phyloP scores from a whole-genome alignment of 2,329 filamentous ascomycete genomes.

The Nemania sp. region DNA sequence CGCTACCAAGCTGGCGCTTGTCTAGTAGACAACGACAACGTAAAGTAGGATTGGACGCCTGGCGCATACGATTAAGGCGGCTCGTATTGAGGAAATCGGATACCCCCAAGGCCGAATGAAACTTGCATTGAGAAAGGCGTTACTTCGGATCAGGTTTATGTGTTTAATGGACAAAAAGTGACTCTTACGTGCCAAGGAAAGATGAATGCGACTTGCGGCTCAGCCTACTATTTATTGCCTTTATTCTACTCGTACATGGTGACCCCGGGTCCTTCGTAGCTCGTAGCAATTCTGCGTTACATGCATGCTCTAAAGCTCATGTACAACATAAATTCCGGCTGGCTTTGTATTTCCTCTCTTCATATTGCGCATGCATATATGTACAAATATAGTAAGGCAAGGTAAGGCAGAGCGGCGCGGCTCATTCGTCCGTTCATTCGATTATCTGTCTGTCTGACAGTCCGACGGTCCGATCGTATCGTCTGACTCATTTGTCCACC shows the following conservation, averaged over 20 bases:
- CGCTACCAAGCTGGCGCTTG: slow-evolving; percentile 97
- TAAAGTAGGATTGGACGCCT: slow-evolving; percentile 24
- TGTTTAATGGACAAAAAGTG: slow-evolving; percentile 41
- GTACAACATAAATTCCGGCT: background rate
- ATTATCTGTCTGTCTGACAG: no score
- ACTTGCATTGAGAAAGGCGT: slow-evolving; percentile 43
- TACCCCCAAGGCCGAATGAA: slow-evolving; percentile 34
- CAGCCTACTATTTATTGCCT: slow-evolving; percentile 10
- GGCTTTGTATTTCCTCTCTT: background rate
- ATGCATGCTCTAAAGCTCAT: background rate
- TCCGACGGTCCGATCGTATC: no score
- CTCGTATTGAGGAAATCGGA: slow-evolving; percentile 30
- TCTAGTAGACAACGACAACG: slow-evolving; percentile 73
- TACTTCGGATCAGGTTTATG: slow-evolving; percentile 40
- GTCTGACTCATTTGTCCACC: no score
- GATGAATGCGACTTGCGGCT: slow-evolving; percentile 10
- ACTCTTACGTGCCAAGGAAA: slow-evolving; percentile 29
- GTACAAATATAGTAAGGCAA: no score
- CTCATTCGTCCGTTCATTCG: no score
- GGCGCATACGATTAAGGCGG: slow-evolving; percentile 28
- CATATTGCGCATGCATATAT: no score
- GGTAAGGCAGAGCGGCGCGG: no score
- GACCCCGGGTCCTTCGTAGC: background rate
- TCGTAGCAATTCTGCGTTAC: slow-evolving; percentile 1
- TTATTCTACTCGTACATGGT: slow-evolving; percentile 14